Conservation (phyloP, 306 rosid species). For the Dryas octopetala region DNA sequence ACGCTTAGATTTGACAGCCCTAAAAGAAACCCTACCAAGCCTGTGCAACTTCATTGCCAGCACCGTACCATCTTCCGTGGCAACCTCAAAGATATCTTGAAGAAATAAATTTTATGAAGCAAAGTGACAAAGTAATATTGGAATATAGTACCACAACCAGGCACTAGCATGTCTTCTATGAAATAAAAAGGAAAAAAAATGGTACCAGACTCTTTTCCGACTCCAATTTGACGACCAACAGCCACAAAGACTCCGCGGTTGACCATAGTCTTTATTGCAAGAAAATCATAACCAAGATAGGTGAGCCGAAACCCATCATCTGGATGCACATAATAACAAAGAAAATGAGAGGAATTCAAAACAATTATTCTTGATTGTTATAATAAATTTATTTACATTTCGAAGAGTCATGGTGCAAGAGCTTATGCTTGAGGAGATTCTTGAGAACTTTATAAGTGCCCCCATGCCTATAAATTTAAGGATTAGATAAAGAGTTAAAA, state of each 20-base stretch:
- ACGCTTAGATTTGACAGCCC: slow-evolving; percentile 95
- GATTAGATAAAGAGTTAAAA: background rate
- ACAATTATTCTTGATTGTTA: too few species aligned
- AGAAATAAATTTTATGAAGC: slow-evolving; percentile 19
- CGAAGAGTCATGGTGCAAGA: slow-evolving; percentile 88
- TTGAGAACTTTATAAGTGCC: slow-evolving; percentile 86
- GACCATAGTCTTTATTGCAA: slow-evolving; percentile 87
- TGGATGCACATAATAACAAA: slow-evolving; percentile 33
- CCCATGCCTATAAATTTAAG: slow-evolving; percentile 63
- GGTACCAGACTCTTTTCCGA: slow-evolving; percentile 93
- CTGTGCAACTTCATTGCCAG: slow-evolving; percentile 86
- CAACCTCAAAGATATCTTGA: slow-evolving; percentile 93
- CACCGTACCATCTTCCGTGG: slow-evolving; percentile 77
- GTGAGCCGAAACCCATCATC: slow-evolving; percentile 97
- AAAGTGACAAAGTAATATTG: background rate
- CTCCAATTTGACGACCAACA: slow-evolving; percentile 97
- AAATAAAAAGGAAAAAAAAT: background rate
- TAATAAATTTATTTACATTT: slow-evolving; percentile 54
- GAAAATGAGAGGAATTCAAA: background rate
- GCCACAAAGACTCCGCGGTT: slow-evolving; percentile 77
- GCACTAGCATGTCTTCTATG: background rate
- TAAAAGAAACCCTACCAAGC: slow-evolving; percentile 88
- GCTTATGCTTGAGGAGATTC: slow-evolving; percentile 78
- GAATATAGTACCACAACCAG: background rate
- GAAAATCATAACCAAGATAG: slow-evolving; percentile 96